Conservation (phyloP, 2,329 filamentous ascomycete species). For the Venturiaceae sp. region DNA sequence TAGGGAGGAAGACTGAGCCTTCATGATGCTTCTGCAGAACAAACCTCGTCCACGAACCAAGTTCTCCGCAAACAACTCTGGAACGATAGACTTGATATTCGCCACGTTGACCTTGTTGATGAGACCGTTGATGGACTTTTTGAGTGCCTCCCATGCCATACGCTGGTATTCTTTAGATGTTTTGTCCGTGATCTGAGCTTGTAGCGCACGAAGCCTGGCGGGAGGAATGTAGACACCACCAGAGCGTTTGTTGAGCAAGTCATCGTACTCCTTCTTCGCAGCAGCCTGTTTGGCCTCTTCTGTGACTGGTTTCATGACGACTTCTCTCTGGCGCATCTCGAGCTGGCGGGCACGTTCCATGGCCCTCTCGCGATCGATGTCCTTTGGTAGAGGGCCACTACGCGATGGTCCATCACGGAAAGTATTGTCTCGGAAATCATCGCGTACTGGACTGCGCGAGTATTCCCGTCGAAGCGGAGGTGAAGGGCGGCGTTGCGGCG, state of each 20-base stretch:
- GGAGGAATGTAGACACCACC: constrained; percentile 96
- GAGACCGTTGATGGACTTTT: constrained; percentile 96
- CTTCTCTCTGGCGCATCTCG: constrained; percentile 32
- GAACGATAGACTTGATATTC: constrained; percentile 96
- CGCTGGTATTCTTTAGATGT: constrained; percentile 94
- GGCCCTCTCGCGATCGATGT: constrained; percentile 39
- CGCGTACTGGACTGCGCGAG: constrained; percentile 6
- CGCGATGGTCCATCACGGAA: constrained; percentile 10
- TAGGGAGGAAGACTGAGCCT: constrained; percentile 90
- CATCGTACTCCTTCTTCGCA: constrained; percentile 88
- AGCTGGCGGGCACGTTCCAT: constrained; percentile 43
- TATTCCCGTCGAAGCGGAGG: constrained; percentile 22
- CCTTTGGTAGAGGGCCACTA: constrained; percentile 29
- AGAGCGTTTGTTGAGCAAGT: constrained; percentile 82
- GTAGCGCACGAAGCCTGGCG: constrained; percentile 77
- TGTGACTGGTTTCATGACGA: constrained; percentile 44
- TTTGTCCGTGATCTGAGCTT: constrained; percentile 96
- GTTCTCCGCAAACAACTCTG: constrained; percentile 92
- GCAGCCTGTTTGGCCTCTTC: constrained; percentile 81
- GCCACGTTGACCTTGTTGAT: constrained; percentile 99
- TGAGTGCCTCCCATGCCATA: constrained; percentile 97
- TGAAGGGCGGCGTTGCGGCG: constrained; percentile 17
- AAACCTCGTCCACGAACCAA: constrained; percentile 81
- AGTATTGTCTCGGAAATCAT: constrained; percentile 10
- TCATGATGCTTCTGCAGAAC: constrained; percentile 96